These are phyloP conservation scores for Vanderwaltozyma tropicalis DNA, from an alignment of 805 yeast species.

Conservation along the genomic window DNA sequence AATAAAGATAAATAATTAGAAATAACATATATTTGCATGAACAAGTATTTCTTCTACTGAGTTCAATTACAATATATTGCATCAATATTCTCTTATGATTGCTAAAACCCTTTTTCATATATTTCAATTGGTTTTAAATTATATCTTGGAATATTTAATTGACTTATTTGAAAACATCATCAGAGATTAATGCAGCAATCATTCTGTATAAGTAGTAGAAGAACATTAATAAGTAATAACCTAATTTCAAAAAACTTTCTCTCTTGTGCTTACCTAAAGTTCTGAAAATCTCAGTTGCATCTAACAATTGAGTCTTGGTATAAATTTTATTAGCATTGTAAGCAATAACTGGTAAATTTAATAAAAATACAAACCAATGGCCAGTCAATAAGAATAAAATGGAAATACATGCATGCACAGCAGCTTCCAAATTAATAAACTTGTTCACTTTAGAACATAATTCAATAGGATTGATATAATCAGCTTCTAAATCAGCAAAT, in stretches of 20 bases:
- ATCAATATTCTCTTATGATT: neutral
- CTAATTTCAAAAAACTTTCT: constrained; percentile 82
- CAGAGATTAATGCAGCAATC: constrained; percentile 85
- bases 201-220: constrained; percentile 92
- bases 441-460: constrained; percentile 87
- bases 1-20: too few relatives aligned
- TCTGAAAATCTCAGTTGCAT: constrained; percentile 95
- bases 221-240: constrained; percentile 83
- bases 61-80: neutral
- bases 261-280: constrained; percentile 87
- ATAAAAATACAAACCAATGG: constrained; percentile 79
- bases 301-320: constrained; percentile 75
- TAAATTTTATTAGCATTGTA: constrained; percentile 73
- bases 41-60: neutral
- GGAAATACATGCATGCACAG: constrained; percentile 63
- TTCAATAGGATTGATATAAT: constrained; percentile 95
- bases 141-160: neutral
- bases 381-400: constrained; percentile 71
- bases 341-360: constrained; percentile 75
- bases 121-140: neutral
- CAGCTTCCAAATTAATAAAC: constrained; percentile 84
- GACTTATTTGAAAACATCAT: constrained; percentile 23
- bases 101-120: too few relatives aligned
- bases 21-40: too few relatives aligned
- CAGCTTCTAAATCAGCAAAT: constrained; percentile 91